Evolutionary conservation across 352 stramenopile genomes (phyloP).

Genomic region (Phytophthora agathidicida): DNA sequence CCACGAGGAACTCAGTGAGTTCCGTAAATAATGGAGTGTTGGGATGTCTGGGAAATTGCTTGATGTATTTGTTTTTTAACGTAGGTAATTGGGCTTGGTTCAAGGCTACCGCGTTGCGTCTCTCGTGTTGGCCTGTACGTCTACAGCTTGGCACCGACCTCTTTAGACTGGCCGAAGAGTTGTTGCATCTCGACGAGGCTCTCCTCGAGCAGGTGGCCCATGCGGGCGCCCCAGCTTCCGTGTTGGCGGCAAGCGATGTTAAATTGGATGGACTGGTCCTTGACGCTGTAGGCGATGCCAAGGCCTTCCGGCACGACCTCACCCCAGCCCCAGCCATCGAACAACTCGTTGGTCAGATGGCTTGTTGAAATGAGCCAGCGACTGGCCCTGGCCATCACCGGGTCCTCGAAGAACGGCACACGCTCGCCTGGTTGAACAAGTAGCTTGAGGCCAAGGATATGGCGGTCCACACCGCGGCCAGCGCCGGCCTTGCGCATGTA

Average conservation of each 20-base stretch:
- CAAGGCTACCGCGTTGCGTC: too few relatives aligned
- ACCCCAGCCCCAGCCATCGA: conserved; percentile 86
- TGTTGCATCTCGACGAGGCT: conserved; percentile 82
- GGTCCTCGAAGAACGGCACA: conserved; percentile 77
- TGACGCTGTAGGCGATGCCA: conserved; percentile 85
- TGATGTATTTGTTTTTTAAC: too few relatives aligned
- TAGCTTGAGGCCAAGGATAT: conserved; percentile 92
- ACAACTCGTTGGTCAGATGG: conserved; percentile 82
- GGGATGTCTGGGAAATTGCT: too few relatives aligned
- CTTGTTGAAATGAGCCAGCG: conserved; percentile 86
- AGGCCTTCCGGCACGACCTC: conserved; percentile 82
- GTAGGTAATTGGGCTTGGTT: too few relatives aligned
- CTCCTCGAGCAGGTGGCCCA: conserved; percentile 79
- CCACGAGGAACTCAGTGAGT: conserved; percentile 77
- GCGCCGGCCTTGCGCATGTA: conserved; percentile 77
- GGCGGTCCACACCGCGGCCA: conserved; percentile 92
- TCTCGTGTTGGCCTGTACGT: neutral
- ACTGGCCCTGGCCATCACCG: conserved; percentile 62
- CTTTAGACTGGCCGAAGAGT: conserved; percentile 45
- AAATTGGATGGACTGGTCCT: conserved; percentile 80
- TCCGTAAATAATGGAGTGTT: conserved; percentile 46
- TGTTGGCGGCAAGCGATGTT: conserved; percentile 81
- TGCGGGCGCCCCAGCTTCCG: conserved; percentile 52
- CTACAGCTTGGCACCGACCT: conserved; percentile 53
- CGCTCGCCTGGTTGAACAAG: conserved; percentile 53